Evolutionary conservation across 495 filamentous ascomycete genomes (phyloP).

Genomic region (Physcia stellaris): DNA sequence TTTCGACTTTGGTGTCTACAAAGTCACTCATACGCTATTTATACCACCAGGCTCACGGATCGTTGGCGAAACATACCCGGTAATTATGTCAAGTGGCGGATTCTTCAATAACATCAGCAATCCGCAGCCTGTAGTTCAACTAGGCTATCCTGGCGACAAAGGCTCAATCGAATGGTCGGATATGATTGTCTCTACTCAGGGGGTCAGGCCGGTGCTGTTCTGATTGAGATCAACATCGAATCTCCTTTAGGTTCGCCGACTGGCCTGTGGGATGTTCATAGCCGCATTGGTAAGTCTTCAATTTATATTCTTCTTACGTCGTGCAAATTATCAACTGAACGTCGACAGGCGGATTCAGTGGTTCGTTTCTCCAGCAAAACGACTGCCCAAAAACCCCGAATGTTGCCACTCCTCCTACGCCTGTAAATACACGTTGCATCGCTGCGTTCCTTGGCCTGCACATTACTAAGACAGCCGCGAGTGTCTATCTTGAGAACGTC

Average conservation of each 20-base stretch:
- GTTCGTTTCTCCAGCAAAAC: slow-evolving; percentile 34
- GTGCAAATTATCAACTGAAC: no score
- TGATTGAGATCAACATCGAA: slow-evolving; percentile 63
- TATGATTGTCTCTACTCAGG: slow-evolving; percentile 44
- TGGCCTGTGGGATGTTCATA: slow-evolving; percentile 47
- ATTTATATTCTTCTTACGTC: no score
- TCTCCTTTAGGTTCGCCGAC: slow-evolving; percentile 24
- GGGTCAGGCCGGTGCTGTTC: slow-evolving; percentile 50
- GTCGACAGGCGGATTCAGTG: slow-evolving; percentile 41
- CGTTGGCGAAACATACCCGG: slow-evolving; percentile 43
- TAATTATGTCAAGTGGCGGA: slow-evolving; percentile 49
- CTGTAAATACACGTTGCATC: slow-evolving; percentile 42
- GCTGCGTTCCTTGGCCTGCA: slow-evolving; percentile 57
- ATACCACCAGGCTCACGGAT: slow-evolving; percentile 31
- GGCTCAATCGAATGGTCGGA: slow-evolving; percentile 46
- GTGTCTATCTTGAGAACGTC: slow-evolving; percentile 51
- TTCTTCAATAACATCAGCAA: slow-evolving; percentile 46
- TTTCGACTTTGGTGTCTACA: slow-evolving; percentile 35
- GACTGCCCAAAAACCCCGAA: slow-evolving; percentile 32
- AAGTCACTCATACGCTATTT: slow-evolving; percentile 31
- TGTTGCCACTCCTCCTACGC: background rate
- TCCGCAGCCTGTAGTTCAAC: slow-evolving; percentile 49
- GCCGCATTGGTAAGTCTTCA: no score
- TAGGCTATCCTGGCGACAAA: slow-evolving; percentile 39
- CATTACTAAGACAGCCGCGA: slow-evolving; percentile 37